These are phyloP conservation scores for Rheum nobile DNA, from an alignment of 148 eudicot genomes.

Conservation along the genomic window DNA sequence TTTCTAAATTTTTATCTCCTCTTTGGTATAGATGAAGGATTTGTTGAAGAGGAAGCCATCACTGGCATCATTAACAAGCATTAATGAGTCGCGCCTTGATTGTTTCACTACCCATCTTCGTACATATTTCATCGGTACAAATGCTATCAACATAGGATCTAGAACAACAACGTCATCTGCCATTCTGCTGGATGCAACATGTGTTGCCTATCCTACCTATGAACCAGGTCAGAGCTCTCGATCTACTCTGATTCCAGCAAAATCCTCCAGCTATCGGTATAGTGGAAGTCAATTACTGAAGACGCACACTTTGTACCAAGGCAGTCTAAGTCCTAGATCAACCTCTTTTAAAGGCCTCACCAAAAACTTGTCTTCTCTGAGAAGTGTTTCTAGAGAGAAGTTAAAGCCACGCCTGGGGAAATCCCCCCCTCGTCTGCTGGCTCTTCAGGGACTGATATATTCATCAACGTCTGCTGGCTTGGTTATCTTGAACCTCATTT, in stretches of 20 bases:
- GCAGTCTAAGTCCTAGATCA: conserved; percentile 55
- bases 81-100: conserved; percentile 75
- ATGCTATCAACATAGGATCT: conserved; percentile 23
- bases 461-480: no score
- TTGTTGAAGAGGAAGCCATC: conserved; percentile 61
- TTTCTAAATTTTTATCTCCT: background rate
- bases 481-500: no score
- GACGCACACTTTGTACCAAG: conserved; percentile 24
- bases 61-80: conserved; percentile 73
- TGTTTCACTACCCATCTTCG: conserved; percentile 66
- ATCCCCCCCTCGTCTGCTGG: conserved; percentile 19
- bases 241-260: conserved; percentile 19
- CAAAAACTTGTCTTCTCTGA: conserved; percentile 30
- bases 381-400: conserved; percentile 40
- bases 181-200: conserved; percentile 14
- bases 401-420: conserved; percentile 38
- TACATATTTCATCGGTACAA: conserved; percentile 47
- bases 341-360: conserved; percentile 41
- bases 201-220: conserved; percentile 15
- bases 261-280: conserved; percentile 33
- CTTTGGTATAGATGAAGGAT: conserved; percentile 59
- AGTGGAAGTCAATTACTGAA: conserved; percentile 30
- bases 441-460: conserved; percentile 13
- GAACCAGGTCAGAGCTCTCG: conserved; percentile 20
- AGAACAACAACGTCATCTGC: conserved; percentile 13